A percentile compares a stretch with the other conserved stretches of the same genome.
phyloP scores from a whole-genome alignment of 1,139 yeast genomes.

The Suhomyces anneliseae region DNA sequence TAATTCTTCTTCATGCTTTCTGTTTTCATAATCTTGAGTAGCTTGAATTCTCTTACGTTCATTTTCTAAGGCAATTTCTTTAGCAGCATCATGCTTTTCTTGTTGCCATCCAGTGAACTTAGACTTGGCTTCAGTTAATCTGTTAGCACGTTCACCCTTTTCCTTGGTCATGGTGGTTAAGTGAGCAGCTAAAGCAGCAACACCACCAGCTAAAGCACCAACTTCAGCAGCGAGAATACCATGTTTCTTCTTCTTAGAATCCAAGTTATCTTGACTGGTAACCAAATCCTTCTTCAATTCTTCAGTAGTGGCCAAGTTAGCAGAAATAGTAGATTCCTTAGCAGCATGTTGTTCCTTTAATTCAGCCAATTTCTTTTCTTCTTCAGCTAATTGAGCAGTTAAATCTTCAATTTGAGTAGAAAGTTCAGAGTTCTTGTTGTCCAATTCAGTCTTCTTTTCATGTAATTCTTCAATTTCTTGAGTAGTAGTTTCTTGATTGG shows the following conservation, averaged over 20 bases:
- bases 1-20: conserved; percentile 46
- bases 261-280: conserved; percentile 33
- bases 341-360: conserved; percentile 42
- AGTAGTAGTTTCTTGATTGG: conserved; percentile 46
- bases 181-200: conserved; percentile 48
- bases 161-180: conserved; percentile 41
- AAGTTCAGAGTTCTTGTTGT: conserved; percentile 46
- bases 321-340: conserved; percentile 38
- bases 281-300: conserved; percentile 41
- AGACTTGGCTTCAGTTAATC: conserved; percentile 45
- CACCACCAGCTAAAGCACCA: conserved; percentile 41
- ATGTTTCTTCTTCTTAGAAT: conserved; percentile 40
- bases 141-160: conserved; percentile 34
- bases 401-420: conserved; percentile 42
- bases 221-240: conserved; percentile 44
- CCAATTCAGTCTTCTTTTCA: conserved; percentile 42
- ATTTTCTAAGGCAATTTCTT: conserved; percentile 37
- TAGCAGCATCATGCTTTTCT: conserved; percentile 45
- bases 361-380: conserved; percentile 40
- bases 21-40: conserved; percentile 48
- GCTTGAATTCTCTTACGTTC: conserved; percentile 51
- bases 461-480: conserved; percentile 47
- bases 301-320: conserved; percentile 39
- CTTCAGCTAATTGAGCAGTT: conserved; percentile 42
- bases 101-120: conserved; percentile 44